Base-by-base conservation (phyloP, 2,329 filamentous ascomycete species). In the Diaporthe nobilis region DNA sequence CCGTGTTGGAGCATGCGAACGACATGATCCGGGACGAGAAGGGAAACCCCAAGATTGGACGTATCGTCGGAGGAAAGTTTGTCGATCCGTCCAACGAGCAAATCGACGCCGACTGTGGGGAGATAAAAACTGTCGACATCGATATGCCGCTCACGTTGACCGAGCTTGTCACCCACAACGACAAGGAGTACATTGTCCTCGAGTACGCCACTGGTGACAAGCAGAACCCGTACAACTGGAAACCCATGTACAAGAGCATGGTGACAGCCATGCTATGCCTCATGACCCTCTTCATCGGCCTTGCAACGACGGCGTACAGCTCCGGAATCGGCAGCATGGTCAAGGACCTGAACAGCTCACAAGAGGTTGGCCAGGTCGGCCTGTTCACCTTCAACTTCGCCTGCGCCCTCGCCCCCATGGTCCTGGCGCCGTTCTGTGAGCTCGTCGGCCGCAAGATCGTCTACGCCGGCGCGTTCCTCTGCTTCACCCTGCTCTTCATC, bases 211-310 rank as follows among this genome's bases (percentile, higher is more conserved):
- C 84, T 1, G 85, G 83, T 15, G 88, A 90, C 77, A 82, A 81
- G 28, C 84, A 88, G 78, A 88, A 89, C 77, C 88, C 88, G 0
- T 89, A 88, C 84, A 89, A 90, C 80, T 90, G 86, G 86, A 84
- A 82, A 55, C 78, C 79, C 2, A 82, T 80, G 71, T 83, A 85
- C 75, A 89, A 88, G 81, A 81, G 83, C 5, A 85, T 86, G 77
- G 86, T 89, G 77, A 86, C 86, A 3, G 77, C 83, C 4, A 83
- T 88, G 60, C 85, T 89, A 20, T 88, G 87, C 78, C 77, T 87
- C 17, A 89, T 89, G 87, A 89, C 87, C 2, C 82, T 89, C 12
- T 89, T 88, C 81, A 88, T 89, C 75, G 88, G 88, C 80, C 83
- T 89, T 20, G 87, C 88, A n/a, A 89, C 88, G 8, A 89, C 88